A percentile compares a stretch with the other conserved stretches of the same genome.
phyloP scores from a whole-genome alignment of 2,329 filamentous ascomycete genomes.

The Alternaria longipes region DNA sequence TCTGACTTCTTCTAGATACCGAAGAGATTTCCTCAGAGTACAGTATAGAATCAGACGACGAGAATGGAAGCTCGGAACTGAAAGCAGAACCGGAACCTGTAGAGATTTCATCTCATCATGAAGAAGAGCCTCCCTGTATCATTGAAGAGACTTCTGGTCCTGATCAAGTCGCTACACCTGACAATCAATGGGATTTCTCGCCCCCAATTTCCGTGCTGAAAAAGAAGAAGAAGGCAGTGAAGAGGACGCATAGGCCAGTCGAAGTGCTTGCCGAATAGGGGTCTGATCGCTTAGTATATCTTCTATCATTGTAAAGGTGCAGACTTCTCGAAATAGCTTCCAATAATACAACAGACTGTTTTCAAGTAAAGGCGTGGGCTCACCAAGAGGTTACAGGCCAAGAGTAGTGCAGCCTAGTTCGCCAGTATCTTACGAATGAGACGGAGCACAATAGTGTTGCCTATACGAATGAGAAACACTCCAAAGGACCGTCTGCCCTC shows the following conservation, averaged over 20 bases:
- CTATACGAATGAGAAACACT: no score
- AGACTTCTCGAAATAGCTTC: no score
- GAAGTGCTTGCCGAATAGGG: neutral
- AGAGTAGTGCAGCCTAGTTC: no score
- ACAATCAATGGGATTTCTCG: neutral
- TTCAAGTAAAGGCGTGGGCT: no score
- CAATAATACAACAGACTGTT: rapidly evolving
- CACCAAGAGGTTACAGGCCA: no score
- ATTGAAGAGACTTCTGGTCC: neutral
- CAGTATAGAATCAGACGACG: neutral
- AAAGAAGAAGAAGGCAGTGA: neutral
- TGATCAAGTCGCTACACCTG: neutral
- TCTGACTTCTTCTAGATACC: neutral
- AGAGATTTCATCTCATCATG: neutral
- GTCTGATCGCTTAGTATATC: no score
- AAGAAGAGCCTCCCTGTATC: neutral
- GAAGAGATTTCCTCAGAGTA: neutral
- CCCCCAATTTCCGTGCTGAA: neutral
- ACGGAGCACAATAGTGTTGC: no score
- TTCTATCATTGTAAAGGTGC: no score
- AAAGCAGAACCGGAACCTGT: neutral
- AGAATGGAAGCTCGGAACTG: neutral
- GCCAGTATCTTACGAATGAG: no score
- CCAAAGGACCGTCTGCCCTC: neutral
- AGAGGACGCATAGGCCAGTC: neutral